phyloP scores from a whole-genome alignment of 140 eudicot species.

The Oenanthe javanica region DNA sequence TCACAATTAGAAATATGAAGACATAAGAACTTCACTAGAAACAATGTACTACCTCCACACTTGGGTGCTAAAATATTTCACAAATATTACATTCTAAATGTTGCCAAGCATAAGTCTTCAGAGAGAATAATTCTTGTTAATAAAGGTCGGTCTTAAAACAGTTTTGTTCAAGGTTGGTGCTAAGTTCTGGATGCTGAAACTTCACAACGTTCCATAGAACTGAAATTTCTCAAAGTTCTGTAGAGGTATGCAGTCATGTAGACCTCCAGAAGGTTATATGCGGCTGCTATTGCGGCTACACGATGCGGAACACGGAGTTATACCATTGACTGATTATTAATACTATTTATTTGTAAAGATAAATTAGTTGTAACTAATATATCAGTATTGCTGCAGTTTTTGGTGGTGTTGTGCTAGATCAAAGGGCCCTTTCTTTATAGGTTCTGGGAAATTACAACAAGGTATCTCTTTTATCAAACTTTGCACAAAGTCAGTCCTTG shows the following conservation, averaged over 20 bases:
- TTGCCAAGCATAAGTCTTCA: background rate
- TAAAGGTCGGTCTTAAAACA: background rate
- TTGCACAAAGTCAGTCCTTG: too few relatives aligned
- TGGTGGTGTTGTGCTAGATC: too few relatives aligned
- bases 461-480: too few relatives aligned
- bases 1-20: background rate
- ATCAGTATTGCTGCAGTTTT: too few relatives aligned
- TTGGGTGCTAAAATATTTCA: background rate
- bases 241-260: background rate
- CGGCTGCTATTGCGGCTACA: background rate
- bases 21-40: background rate
- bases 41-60: background rate
- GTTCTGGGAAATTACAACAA: too few relatives aligned
- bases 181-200: background rate
- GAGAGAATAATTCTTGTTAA: background rate
- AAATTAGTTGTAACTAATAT: too few relatives aligned
- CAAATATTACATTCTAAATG: background rate
- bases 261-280: background rate
- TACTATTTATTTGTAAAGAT: too few relatives aligned
- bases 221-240: background rate
- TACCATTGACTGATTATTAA: too few relatives aligned
- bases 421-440: too few relatives aligned
- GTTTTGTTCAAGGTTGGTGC: background rate
- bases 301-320: too few relatives aligned
- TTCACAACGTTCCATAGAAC: too few relatives aligned